Conservation (phyloP, 805 yeast genomes). For the Kuraishia molischiana region DNA sequence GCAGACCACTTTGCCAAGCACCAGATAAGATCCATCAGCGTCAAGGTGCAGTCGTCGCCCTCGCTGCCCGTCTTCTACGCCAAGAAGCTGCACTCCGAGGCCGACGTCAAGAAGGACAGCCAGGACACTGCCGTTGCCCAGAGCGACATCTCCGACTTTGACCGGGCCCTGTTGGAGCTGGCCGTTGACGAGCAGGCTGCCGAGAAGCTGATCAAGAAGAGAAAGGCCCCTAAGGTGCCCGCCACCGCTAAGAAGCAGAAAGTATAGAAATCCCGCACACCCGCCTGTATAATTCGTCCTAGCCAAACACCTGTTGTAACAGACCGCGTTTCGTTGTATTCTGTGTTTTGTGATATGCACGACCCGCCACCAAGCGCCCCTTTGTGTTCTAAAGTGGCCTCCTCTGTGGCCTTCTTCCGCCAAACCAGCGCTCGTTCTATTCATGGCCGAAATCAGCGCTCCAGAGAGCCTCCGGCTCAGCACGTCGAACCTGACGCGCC, state of each 20-base stretch:
- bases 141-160: conserved; percentile 43
- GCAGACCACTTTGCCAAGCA: conserved; percentile 33
- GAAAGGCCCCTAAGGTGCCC: conserved; percentile 11
- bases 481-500: neutral
- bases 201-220: conserved; percentile 45
- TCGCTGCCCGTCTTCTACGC: conserved; percentile 75
- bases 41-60: conserved; percentile 69
- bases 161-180: conserved; percentile 70
- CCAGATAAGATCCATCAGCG: conserved; percentile 44
- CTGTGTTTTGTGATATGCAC: too few species aligned
- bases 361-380: too few species aligned
- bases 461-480: too few species aligned
- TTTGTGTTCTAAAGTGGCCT: too few species aligned
- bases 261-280: conserved; percentile 4
- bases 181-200: conserved; percentile 70
- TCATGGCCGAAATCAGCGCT: too few species aligned
- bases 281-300: too few species aligned
- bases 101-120: conserved; percentile 32
- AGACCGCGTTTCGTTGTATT: too few species aligned
- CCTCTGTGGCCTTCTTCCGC: too few species aligned
- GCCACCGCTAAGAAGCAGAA: conserved; percentile 5
- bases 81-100: conserved; percentile 40
- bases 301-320: too few species aligned
- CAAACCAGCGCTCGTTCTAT: too few species aligned
- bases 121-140: conserved; percentile 12